Base-by-base conservation (phyloP, 257 asterid species). In the Nicotiana benthamiana region DNA sequence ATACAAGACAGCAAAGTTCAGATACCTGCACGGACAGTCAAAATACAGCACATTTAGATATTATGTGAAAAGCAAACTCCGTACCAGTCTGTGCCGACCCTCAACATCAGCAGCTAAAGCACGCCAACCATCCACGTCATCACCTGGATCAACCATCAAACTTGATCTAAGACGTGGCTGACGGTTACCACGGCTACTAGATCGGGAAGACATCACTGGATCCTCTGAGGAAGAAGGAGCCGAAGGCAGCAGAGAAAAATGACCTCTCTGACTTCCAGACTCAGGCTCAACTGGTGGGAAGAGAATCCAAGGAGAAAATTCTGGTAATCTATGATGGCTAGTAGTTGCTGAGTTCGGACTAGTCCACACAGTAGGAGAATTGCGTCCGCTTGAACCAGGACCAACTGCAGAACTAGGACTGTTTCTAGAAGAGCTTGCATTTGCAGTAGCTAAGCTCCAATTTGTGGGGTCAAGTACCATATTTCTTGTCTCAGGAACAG, bases 21-120 rank as follows among this genome's bases (percentile, higher is more conserved):
- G 20, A 12, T 5, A 68, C 76, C 76, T 67, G 20, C 56, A 68
- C 46, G 22, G 18, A 63, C 30, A 63, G 20, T n/a, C 57, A 40
- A 40, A 63, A 68, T 2, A 68, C 32, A 20, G 20, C 56, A 68
- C 6, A 6, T 40, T 68, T 11, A 40, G 77, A 20, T 36, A 36
- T 67, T 40, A 68, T 40, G 22, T 68, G 77, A 30, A 61, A 78
- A 78, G 75, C 81, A 78, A 85, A 75, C 84, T 83, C 82, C 87
- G 30, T 88, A 91, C 93, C 90, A 93, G 86, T 82, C 97, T 93
- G 56, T 91, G 95, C 78, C 98, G 90, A 82, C 94, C 89, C 83
- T 90, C 96, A 72, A 88, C 17, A 75, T 79, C 92, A 77, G 92
- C 91, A 72, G 95, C 89, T 65, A 87, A 80, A 80, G 95, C 89